These are phyloP conservation scores for Bimuria novae-zelandiae DNA, from an alignment of 2,329 filamentous ascomycete genomes.

Conservation along the genomic window DNA sequence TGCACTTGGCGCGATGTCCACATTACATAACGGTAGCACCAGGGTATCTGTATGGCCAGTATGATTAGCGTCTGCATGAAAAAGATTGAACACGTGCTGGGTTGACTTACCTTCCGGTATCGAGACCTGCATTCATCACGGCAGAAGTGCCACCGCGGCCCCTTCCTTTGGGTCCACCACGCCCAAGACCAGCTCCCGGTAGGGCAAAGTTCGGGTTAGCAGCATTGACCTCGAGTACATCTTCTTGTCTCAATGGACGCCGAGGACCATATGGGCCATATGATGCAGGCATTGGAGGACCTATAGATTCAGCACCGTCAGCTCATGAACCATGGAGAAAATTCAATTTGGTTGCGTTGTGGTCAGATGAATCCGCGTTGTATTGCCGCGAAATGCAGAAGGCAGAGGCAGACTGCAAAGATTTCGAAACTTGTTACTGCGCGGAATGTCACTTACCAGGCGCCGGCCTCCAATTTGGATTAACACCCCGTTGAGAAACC, in stretches of 20 bases:
- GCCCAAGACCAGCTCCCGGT: constrained; percentile 51
- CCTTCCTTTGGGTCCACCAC: constrained; percentile 40
- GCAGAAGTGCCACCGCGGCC: constrained; percentile 28
- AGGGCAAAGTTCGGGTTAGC: constrained; percentile 87
- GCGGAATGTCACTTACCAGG: constrained; percentile 22
- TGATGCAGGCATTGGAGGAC: constrained; percentile 43
- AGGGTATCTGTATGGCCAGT: constrained; percentile 27
- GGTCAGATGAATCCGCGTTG: background rate
- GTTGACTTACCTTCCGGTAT: constrained; percentile 27
- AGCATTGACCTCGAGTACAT: constrained; percentile 65
- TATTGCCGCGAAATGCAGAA: no score
- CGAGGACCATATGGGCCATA: constrained; percentile 44
- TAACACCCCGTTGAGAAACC: constrained; percentile 84
- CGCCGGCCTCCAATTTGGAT: constrained; percentile 77
- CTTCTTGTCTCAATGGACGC: constrained; percentile 59
- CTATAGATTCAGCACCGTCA: background rate
- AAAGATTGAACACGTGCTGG: background rate
- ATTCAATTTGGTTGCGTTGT: background rate
- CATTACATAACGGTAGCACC: constrained; percentile 39
- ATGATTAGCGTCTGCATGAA: background rate
- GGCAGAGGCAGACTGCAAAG: no score
- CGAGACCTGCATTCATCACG: constrained; percentile 31
- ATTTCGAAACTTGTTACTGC: no score
- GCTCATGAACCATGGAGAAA: background rate
- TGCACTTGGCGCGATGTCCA: background rate